A percentile compares a stretch with the other conserved stretches of the same genome.
Evolutionary conservation across 768 basidiomycete genomes (phyloP).

Genomic region (Termitomyces eurrhizus): DNA sequence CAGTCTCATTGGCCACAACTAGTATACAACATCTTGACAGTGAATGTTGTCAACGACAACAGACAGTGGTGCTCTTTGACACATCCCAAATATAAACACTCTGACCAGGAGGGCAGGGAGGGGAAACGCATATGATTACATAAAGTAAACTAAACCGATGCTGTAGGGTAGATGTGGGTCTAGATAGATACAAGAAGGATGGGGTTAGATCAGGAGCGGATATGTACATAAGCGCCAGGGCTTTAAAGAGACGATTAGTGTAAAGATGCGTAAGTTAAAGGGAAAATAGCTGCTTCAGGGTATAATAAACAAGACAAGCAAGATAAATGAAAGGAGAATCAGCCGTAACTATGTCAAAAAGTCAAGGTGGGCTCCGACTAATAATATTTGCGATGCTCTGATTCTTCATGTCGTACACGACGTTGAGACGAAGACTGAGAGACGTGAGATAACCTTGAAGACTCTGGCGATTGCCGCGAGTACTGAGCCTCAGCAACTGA

Average conservation of each 20-base stretch:
- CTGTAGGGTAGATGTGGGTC: slow-evolving; percentile 22
- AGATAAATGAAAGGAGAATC: slow-evolving; percentile 29
- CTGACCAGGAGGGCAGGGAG: slow-evolving; percentile 2
- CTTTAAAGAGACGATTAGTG: slow-evolving; percentile 38
- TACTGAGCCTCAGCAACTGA: slow-evolving; percentile 32
- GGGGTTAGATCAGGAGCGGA: slow-evolving; percentile 24
- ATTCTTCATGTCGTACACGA: slow-evolving; percentile 38
- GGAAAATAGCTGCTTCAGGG: slow-evolving; percentile 29
- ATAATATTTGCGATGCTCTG: slow-evolving; percentile 48
- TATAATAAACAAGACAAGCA: slow-evolving; percentile 38
- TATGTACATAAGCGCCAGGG: slow-evolving; percentile 24
- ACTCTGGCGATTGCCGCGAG: slow-evolving; percentile 37
- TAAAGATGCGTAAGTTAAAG: slow-evolving; percentile 23
- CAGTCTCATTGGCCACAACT: not conserved
- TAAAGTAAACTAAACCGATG: slow-evolving; percentile 17
- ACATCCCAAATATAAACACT: not conserved
- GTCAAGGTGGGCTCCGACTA: slow-evolving; percentile 21
- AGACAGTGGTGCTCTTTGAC: slow-evolving; percentile 4
- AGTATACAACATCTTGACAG: not conserved
- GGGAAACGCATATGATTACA: slow-evolving; percentile 19
- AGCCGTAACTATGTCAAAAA: slow-evolving; percentile 35
- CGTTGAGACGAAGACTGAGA: slow-evolving; percentile 39
- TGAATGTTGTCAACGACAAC: not conserved
- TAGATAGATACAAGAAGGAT: slow-evolving; percentile 19
- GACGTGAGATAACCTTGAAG: slow-evolving; percentile 27